A percentile compares a stretch with the other conserved stretches of the same genome.
These are phyloP conservation scores for Aspergillus flavus DNA, from an alignment of 2,329 filamentous ascomycete species.

Conservation along the genomic window DNA sequence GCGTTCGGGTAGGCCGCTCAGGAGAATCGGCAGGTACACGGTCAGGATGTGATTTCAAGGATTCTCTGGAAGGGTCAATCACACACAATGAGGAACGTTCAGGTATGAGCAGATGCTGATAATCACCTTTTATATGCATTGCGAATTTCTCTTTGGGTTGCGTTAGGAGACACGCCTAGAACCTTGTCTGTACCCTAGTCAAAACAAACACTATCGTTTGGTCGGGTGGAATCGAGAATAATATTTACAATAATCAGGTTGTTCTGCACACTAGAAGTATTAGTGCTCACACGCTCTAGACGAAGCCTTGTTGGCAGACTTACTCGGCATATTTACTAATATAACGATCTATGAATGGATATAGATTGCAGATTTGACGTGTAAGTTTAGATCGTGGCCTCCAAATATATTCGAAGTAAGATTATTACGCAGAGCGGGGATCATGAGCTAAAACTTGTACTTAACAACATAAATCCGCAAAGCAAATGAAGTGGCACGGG, in stretches of 20 bases:
- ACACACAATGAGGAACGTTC: conserved; percentile 8
- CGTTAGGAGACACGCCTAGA: conserved; percentile 72
- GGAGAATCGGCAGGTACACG: conserved; percentile 82
- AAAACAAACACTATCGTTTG: conserved; percentile 1
- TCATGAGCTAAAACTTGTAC: neutral
- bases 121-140: conserved; percentile 89
- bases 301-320: neutral
- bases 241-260: conserved; percentile 46
- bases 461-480: neutral
- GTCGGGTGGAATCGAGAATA: neutral
- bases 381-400: neutral
- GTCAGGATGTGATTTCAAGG: conserved; percentile 90
- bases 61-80: conserved; percentile 60
- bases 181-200: conserved; percentile 61
- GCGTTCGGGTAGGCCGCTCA: conserved; percentile 78
- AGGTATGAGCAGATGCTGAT: neutral
- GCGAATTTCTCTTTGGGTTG: conserved; percentile 80
- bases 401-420: neutral
- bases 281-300: neutral
- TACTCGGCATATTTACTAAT: conserved; percentile 2
- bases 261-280: conserved; percentile 20
- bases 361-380: neutral
- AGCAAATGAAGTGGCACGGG: neutral
- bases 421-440: neutral
- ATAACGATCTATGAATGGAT: neutral